phyloP scores from a whole-genome alignment of 768 basidiomycete species.

The Phlebiopsis gigantea region DNA sequence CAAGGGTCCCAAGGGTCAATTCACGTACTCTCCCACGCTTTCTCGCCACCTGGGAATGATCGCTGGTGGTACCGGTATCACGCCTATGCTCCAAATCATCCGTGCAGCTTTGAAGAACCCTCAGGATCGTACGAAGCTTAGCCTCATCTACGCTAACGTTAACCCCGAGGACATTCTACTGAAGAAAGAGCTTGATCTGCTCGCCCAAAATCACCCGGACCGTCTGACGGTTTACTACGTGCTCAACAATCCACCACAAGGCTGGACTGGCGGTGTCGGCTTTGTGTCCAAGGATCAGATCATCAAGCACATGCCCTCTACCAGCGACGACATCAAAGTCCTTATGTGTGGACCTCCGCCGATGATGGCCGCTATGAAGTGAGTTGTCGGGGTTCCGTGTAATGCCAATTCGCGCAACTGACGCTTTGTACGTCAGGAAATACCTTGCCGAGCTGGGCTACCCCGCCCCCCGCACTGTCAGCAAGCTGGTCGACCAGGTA shows the following conservation, averaged over 20 bases:
- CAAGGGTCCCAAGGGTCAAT: constrained; percentile 96
- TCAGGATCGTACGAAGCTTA: constrained; percentile 74
- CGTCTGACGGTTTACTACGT: constrained; percentile 85
- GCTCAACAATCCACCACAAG: constrained; percentile 87
- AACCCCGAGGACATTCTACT: constrained; percentile 89
- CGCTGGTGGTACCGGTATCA: constrained; percentile 97
- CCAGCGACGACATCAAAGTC: constrained; percentile 63
- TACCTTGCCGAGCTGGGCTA: constrained; percentile 85
- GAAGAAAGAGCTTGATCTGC: constrained; percentile 79
- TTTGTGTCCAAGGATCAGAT: constrained; percentile 95
- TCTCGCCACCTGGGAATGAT: constrained; percentile 91
- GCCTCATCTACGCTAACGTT: constrained; percentile 96
- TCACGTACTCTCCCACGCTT: constrained; percentile 72
- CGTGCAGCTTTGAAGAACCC: constrained; percentile 89
- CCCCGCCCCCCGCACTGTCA: constrained; percentile 81
- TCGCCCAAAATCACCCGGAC: constrained; percentile 54
- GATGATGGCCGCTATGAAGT: constrained; percentile 79
- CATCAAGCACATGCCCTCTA: constrained; percentile 67
- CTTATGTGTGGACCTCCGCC: constrained; percentile 85
- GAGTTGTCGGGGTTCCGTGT: constrained; percentile 25
- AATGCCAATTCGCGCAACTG: constrained; percentile 5
- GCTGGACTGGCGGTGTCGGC: constrained; percentile 86
- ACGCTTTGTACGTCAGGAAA: constrained; percentile 46
- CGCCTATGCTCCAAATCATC: constrained; percentile 98
- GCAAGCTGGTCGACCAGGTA: constrained; percentile 90